Conservation (phyloP, 1,139 yeast genomes). For the Saccharomyces hybrid region DNA sequence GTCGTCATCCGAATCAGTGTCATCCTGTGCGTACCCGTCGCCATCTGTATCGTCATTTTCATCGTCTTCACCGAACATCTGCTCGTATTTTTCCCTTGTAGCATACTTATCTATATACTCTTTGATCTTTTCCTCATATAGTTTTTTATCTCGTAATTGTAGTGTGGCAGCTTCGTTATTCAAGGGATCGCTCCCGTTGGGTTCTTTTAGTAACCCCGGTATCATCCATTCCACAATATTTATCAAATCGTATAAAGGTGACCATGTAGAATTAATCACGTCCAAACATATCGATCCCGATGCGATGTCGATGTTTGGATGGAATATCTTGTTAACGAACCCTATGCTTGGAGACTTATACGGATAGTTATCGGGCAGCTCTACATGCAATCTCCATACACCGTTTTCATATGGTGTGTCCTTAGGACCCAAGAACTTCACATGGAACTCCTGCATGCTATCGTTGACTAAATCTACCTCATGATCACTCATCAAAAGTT, state of each 20-base stretch:
- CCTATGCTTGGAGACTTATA: constrained; percentile 95
- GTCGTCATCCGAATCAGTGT: constrained; percentile 13
- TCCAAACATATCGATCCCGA: constrained; percentile 94
- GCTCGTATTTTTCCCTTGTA: constrained; percentile 40
- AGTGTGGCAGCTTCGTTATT: constrained; percentile 87
- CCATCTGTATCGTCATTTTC: constrained; percentile 46
- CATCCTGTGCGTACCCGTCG: constrained; percentile 29
- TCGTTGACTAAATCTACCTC: constrained; percentile 82
- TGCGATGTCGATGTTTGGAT: constrained; percentile 85
- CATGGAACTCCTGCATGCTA: constrained; percentile 85
- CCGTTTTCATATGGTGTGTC: constrained; percentile 92
- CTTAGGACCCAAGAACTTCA: constrained; percentile 78
- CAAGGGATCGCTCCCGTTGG: constrained; percentile 90
- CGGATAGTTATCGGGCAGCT: constrained; percentile 92
- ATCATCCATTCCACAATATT: constrained; percentile 89
- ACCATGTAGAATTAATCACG: constrained; percentile 97
- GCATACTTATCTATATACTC: constrained; percentile 75
- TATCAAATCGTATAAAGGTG: constrained; percentile 90
- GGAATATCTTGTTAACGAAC: constrained; percentile 82
- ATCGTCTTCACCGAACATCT: constrained; percentile 40
- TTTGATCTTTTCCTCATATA: constrained; percentile 64
- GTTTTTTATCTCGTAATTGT: constrained; percentile 60
- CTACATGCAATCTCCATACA: constrained; percentile 85
- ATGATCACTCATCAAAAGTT: constrained; percentile 86
- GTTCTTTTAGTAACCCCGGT: constrained; percentile 86